phyloP scores from a whole-genome alignment of 2,329 filamentous ascomycete genomes.

The Claviceps sp. region DNA sequence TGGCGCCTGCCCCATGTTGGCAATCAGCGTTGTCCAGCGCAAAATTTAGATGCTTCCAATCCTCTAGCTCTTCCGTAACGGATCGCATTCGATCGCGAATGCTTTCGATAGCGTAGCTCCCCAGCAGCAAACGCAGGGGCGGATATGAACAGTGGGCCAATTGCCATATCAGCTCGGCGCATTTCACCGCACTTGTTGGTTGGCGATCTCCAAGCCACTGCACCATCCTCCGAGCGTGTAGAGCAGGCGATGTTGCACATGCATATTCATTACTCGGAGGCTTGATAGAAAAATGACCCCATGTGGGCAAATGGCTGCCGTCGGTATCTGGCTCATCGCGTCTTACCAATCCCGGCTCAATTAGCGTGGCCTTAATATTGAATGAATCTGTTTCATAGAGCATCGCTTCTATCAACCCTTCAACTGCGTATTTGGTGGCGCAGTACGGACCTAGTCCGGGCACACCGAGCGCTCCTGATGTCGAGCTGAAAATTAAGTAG shows the following conservation, averaged over 20 bases:
- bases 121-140: conserved; percentile 71
- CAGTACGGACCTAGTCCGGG: conserved; percentile 90
- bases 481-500: conserved; percentile 91
- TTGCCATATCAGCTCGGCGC: conserved; percentile 88
- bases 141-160: conserved; percentile 91
- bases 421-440: conserved; percentile 92
- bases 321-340: conserved; percentile 60
- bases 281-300: conserved; percentile 88
- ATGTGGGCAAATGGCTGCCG: conserved; percentile 54
- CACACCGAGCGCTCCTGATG: conserved; percentile 81
- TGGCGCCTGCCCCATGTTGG: too few relatives aligned
- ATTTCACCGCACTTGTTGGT: conserved; percentile 84
- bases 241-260: conserved; percentile 62
- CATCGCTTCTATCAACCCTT: conserved; percentile 92
- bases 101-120: conserved; percentile 90
- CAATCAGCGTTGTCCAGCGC: not conserved
- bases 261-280: conserved; percentile 71
- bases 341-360: conserved; percentile 79
- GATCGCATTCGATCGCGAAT: conserved; percentile 79
- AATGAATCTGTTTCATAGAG: conserved; percentile 86
- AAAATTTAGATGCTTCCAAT: conserved; percentile 81
- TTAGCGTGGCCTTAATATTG: conserved; percentile 85
- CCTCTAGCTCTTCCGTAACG: conserved; percentile 88
- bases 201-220: conserved; percentile 91
- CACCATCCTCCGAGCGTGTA: conserved; percentile 81